Base-by-base conservation (phyloP, 345 rosid species). In the Arabis hirsuta region DNA sequence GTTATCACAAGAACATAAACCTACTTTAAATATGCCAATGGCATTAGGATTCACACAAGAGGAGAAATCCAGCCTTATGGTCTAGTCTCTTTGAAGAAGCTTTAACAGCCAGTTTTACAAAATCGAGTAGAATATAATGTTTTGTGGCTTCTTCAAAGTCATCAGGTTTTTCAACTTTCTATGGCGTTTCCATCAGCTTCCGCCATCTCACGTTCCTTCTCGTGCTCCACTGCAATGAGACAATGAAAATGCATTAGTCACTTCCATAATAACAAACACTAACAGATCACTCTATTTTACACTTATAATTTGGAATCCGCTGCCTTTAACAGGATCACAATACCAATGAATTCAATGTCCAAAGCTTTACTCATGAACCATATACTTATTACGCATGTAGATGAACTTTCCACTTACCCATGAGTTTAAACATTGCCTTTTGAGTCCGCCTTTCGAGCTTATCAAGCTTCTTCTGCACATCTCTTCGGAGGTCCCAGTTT, bases 401-500 rank as follows among this genome's bases (percentile, higher is more conserved):
- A 44, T 52, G 58, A 12, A 48, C 43, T 11, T 63, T 50, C 16
- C 67, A 76, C 94, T 85, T 79, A 90, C 98, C 91, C 88, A 90
- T 83, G 65, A 95, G 83, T 81, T 86, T 87, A 71, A 38, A 81
- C 50, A 91, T 73, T 36, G 98, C 97, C 78, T 90, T 91, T 56
- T 87, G 94, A 6, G 97, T 91, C 39, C 94, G 88, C 72, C 82
- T 88, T 71, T 91, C 98, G 9, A 95, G 99, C 81, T 88, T 95
- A 78, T 92, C 91, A 45, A 92, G 94, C 90, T 92, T 95, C 88
- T 88, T 94, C 78, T 89, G 96, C 51, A 90, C 90, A 78, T 90
- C 97, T 68, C 98, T 92, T 51, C 96, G 81, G 14, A 95, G 83
- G 83, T 95, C 96, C 99, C 96, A 92, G 71, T 96, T 96, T 9